Evolutionary conservation across 2,329 filamentous ascomycete species (phyloP).

Genomic region (Alternaria hordeiaustralica): DNA sequence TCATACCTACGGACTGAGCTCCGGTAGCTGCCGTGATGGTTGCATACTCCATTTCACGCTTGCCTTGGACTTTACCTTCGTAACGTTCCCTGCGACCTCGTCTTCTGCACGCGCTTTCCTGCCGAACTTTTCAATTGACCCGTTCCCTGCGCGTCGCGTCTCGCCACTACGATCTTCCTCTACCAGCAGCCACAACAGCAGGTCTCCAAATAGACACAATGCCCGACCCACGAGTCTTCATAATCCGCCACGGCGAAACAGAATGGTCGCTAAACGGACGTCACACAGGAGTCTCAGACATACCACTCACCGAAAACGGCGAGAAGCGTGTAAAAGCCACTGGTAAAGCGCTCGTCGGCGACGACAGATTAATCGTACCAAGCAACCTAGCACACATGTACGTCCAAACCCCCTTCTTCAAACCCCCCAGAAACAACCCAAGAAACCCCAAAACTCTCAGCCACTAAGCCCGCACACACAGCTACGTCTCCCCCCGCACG

Average conservation of each 20-base stretch:
- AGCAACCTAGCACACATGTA: slow-evolving; percentile 83
- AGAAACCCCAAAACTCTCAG: not conserved
- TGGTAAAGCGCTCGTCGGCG: slow-evolving; percentile 81
- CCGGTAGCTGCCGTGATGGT: slow-evolving; percentile 7
- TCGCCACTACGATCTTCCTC: not conserved
- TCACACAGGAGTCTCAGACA: slow-evolving; percentile 83
- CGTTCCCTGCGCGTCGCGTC: not conserved
- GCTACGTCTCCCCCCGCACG: slow-evolving; percentile 84
- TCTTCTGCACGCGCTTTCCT: not conserved
- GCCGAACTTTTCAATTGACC: not conserved
- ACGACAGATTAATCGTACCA: slow-evolving; percentile 84
- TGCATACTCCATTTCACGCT: not conserved
- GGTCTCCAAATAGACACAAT: slow-evolving; percentile 20
- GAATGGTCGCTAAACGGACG: slow-evolving; percentile 87
- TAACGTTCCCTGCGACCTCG: not conserved
- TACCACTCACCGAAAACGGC: slow-evolving; percentile 81
- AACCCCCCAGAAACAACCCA: not conserved
- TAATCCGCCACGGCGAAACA: slow-evolving; percentile 85
- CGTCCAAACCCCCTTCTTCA: slow-evolving; percentile 26
- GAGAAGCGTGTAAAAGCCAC: slow-evolving; percentile 65
- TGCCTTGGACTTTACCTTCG: not conserved
- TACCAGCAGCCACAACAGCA: not conserved
- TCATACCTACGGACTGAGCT: slow-evolving; percentile 16
- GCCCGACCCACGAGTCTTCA: slow-evolving; percentile 59
- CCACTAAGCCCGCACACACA: slow-evolving; percentile 27